phyloP scores from a whole-genome alignment of 1,284 basidiomycete genomes.

The Irpex sp. region DNA sequence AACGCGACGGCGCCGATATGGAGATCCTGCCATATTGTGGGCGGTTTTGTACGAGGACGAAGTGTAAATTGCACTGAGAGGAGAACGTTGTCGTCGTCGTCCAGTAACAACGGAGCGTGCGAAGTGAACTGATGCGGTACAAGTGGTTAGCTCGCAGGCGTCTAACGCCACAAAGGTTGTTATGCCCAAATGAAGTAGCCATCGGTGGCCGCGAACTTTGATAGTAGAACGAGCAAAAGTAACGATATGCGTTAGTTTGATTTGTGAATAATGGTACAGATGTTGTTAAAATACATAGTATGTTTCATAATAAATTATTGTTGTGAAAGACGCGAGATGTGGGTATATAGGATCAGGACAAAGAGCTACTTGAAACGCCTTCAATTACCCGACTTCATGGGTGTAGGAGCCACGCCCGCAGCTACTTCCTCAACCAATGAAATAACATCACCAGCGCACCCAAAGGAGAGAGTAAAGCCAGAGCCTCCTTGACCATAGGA shows the following conservation, averaged over 20 bases:
- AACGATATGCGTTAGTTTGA: neutral
- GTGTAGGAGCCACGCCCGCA: slow-evolving; percentile 11
- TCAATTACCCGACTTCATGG: slow-evolving; percentile 2
- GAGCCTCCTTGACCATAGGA: slow-evolving; percentile 33
- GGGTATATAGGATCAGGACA: neutral
- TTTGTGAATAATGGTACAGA: neutral
- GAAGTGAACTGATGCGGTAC: neutral
- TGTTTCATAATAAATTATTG: neutral
- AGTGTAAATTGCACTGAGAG: too few relatives aligned
- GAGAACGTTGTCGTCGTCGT: neutral
- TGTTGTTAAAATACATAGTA: neutral
- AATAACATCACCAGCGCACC: slow-evolving; percentile 18
- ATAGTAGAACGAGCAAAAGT: too few relatives aligned
- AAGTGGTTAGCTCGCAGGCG: neutral
- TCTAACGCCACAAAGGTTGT: neutral
- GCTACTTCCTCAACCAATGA: slow-evolving; percentile 14
- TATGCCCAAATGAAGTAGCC: neutral
- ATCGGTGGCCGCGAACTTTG: too few relatives aligned
- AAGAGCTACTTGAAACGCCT: neutral
- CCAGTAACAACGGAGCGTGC: neutral
- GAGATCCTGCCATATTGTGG: slow-evolving; percentile 12
- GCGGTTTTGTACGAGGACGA: neutral
- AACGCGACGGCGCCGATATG: slow-evolving; percentile 43
- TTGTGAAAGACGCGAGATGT: neutral
- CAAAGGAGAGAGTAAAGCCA: slow-evolving; percentile 23